Percentiles rank a stretch among this genome's conserved stretches.
These are phyloP conservation scores for Parastagonospora nodorum DNA, from an alignment of 2,329 filamentous ascomycete species.

Conservation along the genomic window DNA sequence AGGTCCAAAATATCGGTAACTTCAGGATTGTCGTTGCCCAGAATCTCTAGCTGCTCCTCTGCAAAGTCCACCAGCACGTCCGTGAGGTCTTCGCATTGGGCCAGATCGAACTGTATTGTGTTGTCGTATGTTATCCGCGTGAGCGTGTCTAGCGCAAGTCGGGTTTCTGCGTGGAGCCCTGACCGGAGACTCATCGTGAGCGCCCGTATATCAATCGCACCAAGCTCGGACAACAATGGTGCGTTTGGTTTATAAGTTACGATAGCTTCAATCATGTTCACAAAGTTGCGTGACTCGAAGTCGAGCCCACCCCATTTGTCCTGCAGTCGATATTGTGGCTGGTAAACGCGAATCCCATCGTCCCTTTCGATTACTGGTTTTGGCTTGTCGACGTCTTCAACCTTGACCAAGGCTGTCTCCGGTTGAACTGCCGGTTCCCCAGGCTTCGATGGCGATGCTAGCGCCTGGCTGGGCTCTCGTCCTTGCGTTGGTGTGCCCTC, in stretches of 20 bases:
- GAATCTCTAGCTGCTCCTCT: constrained; percentile 80
- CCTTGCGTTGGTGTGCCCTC: constrained; percentile 44
- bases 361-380: constrained; percentile 35
- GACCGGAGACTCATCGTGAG: constrained; percentile 88
- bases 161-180: constrained; percentile 87
- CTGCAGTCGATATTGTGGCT: constrained; percentile 33
- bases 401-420: constrained; percentile 18
- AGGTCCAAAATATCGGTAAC: constrained; percentile 86
- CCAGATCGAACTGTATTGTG: constrained; percentile 38
- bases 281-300: constrained; percentile 63
- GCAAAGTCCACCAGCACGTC: constrained; percentile 89
- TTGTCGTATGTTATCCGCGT: constrained; percentile 66
- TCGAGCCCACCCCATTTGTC: constrained; percentile 42
- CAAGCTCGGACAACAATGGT: constrained; percentile 76
- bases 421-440: constrained; percentile 22
- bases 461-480: constrained; percentile 31
- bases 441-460: constrained; percentile 37
- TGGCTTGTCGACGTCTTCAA: constrained; percentile 24
- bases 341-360: constrained; percentile 36
- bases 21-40: constrained; percentile 84
- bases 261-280: constrained; percentile 72
- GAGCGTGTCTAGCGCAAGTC: constrained; percentile 84
- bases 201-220: constrained; percentile 86
- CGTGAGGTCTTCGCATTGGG: constrained; percentile 73
- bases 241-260: constrained; percentile 73